Percentiles rank a stretch among this genome's conserved stretches.
phyloP scores from a whole-genome alignment of 192 early-diverging fungal species.

The Geranomyces michiganensis region DNA sequence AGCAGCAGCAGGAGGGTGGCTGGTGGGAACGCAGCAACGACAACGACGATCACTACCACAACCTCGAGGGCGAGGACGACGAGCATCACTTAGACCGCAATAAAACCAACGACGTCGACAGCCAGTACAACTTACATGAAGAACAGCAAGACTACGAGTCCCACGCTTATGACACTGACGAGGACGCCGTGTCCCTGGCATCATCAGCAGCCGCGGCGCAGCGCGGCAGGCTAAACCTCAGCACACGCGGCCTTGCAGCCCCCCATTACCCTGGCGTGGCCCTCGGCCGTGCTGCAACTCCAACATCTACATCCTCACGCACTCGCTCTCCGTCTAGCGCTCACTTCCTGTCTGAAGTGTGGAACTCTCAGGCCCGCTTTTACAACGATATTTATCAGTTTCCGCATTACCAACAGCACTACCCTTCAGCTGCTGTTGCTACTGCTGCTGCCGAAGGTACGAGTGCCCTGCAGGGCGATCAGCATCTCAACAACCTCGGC shows the following conservation, averaged over 20 bases:
- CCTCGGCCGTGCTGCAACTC: not conserved
- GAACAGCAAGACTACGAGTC: not conserved
- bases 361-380: slow-evolving; percentile 2
- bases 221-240: not conserved
- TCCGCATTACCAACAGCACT: no score
- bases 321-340: not conserved
- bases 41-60: not conserved
- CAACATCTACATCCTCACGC: not conserved
- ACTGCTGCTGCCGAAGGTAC: not conserved
- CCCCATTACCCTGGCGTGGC: not conserved
- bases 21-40: not conserved
- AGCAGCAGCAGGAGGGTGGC: not conserved
- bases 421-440: not conserved
- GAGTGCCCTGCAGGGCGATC: not conserved
- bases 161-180: not conserved
- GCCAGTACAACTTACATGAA: not conserved
- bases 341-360: slow-evolving; percentile 4
- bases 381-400: not conserved
- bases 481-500: no score
- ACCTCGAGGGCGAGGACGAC: not conserved
- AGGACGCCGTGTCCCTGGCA: not conserved
- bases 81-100: no score
- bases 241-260: not conserved
- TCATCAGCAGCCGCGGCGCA: not conserved
- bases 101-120: no score